Base-by-base conservation (phyloP, 805 yeast genomes). In the Schwanniomyces polymorphus region DNA sequence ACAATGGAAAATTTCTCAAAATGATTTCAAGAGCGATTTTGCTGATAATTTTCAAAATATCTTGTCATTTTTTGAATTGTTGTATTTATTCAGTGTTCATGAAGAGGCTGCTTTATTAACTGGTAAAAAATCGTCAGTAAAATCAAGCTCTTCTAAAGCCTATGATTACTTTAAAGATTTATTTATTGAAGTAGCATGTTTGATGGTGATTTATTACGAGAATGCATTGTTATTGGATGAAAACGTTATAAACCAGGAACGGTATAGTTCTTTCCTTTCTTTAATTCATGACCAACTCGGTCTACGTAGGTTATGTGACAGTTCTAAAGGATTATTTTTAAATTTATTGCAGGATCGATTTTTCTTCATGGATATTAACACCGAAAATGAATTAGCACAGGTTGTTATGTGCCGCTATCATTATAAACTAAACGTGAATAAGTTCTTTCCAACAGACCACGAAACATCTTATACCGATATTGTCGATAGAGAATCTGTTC, bases 361-460 rank as follows among this genome's bases (percentile, higher is more conserved):
- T 28, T 68, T 81, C 12, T 54, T 67, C 0, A 63, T 79, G 25
- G 43, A 50, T 17, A 75, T 75, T 4, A 75, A 86, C 2, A 53
- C 58, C 5, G 91, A 86, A 40, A 72, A 74, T 7, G 94, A 90
- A 39, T 62, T 92, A 41, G 76, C 89, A 7, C 98, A 92, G 58
- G 75, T 89, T 28, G 65, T 94, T 18, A 75, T 82, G 51, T 94
- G 99, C 61, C 76, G 87, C 8, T 90, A 85, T 56, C 95, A 90
- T 39, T 75, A 88, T 43, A 66, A 72, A 2, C 69, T 91, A 3
- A 70, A 84, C 1, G 72, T 81, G 9, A 89, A 85, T 11, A 72
- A 74, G 14, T 82, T 81, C 50, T 72, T 73, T 2, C 89, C 94
- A 0, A 77, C 72, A 35, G 86, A 89, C 50, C 98, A 92, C 58